Evolutionary conservation across 148 eudicot species (phyloP), one percentile per base, ranked within the genome.

Genomic region (Camellia sinensis): DNA sequence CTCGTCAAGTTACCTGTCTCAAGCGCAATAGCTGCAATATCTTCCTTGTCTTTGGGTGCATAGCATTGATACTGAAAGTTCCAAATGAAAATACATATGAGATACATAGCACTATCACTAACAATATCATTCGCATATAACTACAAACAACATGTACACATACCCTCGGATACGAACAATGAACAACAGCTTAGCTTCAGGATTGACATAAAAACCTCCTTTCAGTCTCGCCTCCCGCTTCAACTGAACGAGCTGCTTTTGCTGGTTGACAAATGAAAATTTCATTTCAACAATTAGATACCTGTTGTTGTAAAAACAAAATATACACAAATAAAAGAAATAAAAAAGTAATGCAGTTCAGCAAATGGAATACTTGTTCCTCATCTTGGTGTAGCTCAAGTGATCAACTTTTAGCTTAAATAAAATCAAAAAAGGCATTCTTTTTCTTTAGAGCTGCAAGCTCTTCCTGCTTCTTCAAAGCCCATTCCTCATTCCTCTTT

Each of bases 401-500:
- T n/a, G n/a, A n/a, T n/a, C n/a, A n/a, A n/a, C n/a, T n/a, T n/a
- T n/a, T n/a, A n/a, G n/a, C n/a, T n/a, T n/a, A n/a, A n/a, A n/a
- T n/a, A n/a, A n/a, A n/a, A n/a, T n/a, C n/a, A n/a, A n/a, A n/a
- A n/a, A n/a, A n/a, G 56, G 84, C 86, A 13, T 84, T 89, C 88
- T 92, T 92, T 83, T 80, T 84, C 84, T 90, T 92, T 73, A 86
- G 65, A 2, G 75, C 82, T 52, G 81, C 86, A 18, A 84, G 60
- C 52, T 86, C 91, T 53, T 89, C 86, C 80, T 86, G 85, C 80
- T 88, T 92, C 3, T 84, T 90, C 78, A 88, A 64, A 71, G 90
- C 93, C 98, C 97, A 94, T 80, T 91, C 94, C 77, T 90, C 94
- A 41, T 70, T 85, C 86, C 97, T 93, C 79, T 90, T 88, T 71